These are phyloP conservation scores for Opeltia flavorubescens DNA, from an alignment of 495 filamentous ascomycete genomes.

Conservation along the genomic window DNA sequence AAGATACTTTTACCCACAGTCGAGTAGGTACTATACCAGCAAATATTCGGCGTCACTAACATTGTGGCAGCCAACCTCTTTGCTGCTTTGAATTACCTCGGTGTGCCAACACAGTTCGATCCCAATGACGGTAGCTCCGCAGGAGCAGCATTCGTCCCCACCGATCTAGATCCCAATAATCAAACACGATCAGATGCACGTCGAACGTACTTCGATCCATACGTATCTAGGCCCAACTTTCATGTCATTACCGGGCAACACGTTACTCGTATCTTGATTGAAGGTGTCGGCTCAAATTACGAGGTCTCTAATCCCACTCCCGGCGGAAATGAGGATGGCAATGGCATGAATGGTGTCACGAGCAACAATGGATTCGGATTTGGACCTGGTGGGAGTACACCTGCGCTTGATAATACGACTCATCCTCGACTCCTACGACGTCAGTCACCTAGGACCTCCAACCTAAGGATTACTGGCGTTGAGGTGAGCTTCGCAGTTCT, in stretches of 20 bases:
- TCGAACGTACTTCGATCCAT: constrained; percentile 28
- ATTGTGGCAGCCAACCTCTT: constrained; percentile 33
- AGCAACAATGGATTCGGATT: constrained; percentile 16
- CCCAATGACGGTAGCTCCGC: constrained; percentile 31
- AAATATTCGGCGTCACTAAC: constrained; percentile 1
- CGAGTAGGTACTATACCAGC: constrained; percentile 7
- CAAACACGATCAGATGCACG: constrained; percentile 28
- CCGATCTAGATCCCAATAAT: constrained; percentile 26
- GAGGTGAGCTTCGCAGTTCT: constrained; percentile 8
- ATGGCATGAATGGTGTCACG: constrained; percentile 9
- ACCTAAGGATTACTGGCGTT: constrained; percentile 12
- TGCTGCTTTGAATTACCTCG: constrained; percentile 32
- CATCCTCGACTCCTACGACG: constrained; percentile 6
- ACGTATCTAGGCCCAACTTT: constrained; percentile 24
- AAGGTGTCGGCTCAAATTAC: constrained; percentile 11
- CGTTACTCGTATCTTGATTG: constrained; percentile 29
- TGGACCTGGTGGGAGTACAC: constrained; percentile 15
- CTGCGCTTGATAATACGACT: constrained; percentile 5
- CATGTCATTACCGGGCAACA: constrained; percentile 30
- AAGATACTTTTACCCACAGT: constrained; percentile 21
- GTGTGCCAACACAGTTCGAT: constrained; percentile 31
- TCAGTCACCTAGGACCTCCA: constrained; percentile 8
- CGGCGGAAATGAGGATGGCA: constrained; percentile 14
- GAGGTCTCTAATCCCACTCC: constrained; percentile 9
- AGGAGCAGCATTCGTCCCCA: constrained; percentile 32